Evolutionary conservation across 805 yeast genomes (phyloP).

Genomic region (Lachancea sp.): DNA sequence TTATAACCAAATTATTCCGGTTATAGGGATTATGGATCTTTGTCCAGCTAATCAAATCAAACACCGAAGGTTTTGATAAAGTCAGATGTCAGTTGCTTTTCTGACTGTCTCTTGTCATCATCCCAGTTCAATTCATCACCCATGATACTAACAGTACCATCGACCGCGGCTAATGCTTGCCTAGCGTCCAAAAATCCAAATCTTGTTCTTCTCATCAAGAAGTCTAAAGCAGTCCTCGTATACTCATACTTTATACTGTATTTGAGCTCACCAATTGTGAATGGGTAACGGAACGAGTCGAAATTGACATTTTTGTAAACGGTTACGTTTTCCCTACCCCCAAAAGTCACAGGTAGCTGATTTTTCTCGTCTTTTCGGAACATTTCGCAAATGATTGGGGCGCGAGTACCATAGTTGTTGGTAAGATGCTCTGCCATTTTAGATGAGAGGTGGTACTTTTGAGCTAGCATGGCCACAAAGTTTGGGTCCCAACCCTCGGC

Average conservation of each 20-base stretch:
- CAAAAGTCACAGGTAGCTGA: conserved; percentile 61
- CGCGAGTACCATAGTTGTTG: conserved; percentile 82
- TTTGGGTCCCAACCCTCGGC: conserved; percentile 74
- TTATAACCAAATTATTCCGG: not conserved
- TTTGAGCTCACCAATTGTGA: conserved; percentile 83
- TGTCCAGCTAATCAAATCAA: conserved; percentile 2
- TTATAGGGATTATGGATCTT: not conserved
- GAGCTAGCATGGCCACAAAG: conserved; percentile 71
- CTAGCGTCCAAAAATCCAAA: conserved; percentile 85
- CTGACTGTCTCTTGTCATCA: conserved; percentile 49
- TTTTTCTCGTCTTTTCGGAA: conserved; percentile 46
- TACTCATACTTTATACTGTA: conserved; percentile 80
- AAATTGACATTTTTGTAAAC: conserved; percentile 21
- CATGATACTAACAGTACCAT: conserved; percentile 81
- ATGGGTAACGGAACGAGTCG: conserved; percentile 62
- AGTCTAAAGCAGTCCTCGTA: conserved; percentile 81
- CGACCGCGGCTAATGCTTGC: conserved; percentile 74
- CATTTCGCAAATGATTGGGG: conserved; percentile 65
- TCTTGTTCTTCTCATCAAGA: conserved; percentile 88
- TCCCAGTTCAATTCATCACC: conserved; percentile 74
- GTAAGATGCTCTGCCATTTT: conserved; percentile 76
- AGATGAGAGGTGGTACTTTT: conserved; percentile 65
- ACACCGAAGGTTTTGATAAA: conserved; percentile 61
- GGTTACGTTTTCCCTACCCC: conserved; percentile 33
- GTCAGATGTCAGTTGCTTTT: conserved; percentile 41